These are phyloP conservation scores for Pneumocystis murina DNA, from an alignment of 1,139 yeast genomes.

Conservation along the genomic window DNA sequence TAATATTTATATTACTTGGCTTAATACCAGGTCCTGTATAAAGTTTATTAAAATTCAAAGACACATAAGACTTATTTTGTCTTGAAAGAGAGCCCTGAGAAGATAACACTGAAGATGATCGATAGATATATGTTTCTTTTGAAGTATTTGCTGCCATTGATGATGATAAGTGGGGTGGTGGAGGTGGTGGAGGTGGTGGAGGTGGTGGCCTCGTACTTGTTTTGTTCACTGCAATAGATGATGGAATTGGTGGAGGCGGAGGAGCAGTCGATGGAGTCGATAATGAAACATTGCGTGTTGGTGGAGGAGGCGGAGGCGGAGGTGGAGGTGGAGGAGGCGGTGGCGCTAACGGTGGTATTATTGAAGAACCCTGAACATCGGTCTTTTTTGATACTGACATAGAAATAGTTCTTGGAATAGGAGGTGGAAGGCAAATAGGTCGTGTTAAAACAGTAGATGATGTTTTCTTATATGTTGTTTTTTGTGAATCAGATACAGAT, in stretches of 20 bases:
- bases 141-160: neutral
- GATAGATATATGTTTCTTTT: neutral
- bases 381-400: neutral
- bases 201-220: slow-evolving; percentile 15
- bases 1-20: neutral
- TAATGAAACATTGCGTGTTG: slow-evolving; percentile 6
- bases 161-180: slow-evolving; percentile 15
- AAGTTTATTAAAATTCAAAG: neutral
- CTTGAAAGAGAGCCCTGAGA: neutral
- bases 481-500: neutral
- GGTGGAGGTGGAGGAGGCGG: slow-evolving; percentile 5
- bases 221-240: neutral
- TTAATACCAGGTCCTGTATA: neutral
- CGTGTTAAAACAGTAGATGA: neutral
- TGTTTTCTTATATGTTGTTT: neutral
- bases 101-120: slow-evolving; percentile 2
- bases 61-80: neutral
- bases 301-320: slow-evolving; percentile 6
- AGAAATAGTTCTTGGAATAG: neutral
- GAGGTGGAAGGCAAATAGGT: neutral
- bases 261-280: neutral
- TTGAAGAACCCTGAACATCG: neutral
- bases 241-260: slow-evolving; percentile 2
- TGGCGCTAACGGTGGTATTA: slow-evolving; percentile 2
- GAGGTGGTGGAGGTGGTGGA: slow-evolving; percentile 17